Evolutionary conservation across 352 stramenopile genomes (phyloP), one percentile per base, ranked within the genome.

Genomic region (Globisporangium lucens): DNA sequence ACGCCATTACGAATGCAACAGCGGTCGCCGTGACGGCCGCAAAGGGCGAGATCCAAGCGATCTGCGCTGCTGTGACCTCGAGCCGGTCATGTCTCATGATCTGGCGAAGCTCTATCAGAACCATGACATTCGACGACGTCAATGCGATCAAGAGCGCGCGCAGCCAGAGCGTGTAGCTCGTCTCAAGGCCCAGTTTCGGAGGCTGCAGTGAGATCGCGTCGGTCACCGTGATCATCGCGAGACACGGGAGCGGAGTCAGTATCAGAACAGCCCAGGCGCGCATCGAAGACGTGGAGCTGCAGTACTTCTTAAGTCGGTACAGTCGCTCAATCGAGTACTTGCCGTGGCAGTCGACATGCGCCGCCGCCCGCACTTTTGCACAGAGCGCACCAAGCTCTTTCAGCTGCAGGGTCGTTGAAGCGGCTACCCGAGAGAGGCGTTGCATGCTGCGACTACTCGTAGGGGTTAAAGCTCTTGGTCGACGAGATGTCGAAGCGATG

Each of bases 101-200:
- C 24, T 57, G 24, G 20, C 10, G 51, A n/a, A 36, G 10, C 51
- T 35, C 12, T 36, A 36, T 5, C 2, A 36, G 24, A 17, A 56
- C 15, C 10, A 9, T 56, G 9, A 15, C 49, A 33, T 17, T 27
- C 38, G 10, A 38, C 38, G 10, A 38, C 0, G 22, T n/a, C 22
- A 29, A n/a, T 3, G 22, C 49, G 22, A 15, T 27, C 7, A 70
- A 53, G 10, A 29, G 2, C 5, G 27, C 20, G 15, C 66, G 66
- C n/a, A 71, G 1, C 59, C 66, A 71, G 41, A 67, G 63, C 0
- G 27, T 22, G 8, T 29, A 1, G 17, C 43, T 67, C 38, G 35
- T 20, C 7, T 7, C 9, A n/a, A 66, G 20, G 6, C 66, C 59
- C 20, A 47, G 24, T 3, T 15, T 38, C 8, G 52, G 66, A 17